Evolutionary conservation across 2,329 filamentous ascomycete genomes (phyloP).

Genomic region (Penicillium sp.): DNA sequence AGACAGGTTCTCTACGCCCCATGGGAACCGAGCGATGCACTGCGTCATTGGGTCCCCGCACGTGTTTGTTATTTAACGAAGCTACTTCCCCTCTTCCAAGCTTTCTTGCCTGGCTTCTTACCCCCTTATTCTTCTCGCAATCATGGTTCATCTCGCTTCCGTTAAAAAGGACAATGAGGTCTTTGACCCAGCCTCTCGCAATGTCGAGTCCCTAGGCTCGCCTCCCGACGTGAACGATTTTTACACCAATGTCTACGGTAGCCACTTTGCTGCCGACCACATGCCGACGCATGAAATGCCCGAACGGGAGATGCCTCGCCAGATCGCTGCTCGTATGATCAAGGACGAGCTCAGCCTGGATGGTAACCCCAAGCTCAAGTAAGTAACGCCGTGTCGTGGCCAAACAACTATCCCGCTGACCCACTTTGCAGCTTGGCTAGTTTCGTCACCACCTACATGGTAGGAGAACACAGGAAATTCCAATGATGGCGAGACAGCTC

Average conservation of each 20-base stretch:
- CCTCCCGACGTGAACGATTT: slow-evolving; percentile 47
- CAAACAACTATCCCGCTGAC: slow-evolving; percentile 2
- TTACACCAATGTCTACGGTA: slow-evolving; percentile 83
- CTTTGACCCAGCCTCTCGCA: slow-evolving; percentile 35
- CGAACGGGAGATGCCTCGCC: slow-evolving; percentile 82
- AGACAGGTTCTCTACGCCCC: not conserved
- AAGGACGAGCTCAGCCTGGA: slow-evolving; percentile 91
- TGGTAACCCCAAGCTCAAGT: slow-evolving; percentile 77
- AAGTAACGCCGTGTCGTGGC: slow-evolving; percentile 11
- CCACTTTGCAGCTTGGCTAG: slow-evolving; percentile 66
- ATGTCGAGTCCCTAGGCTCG: slow-evolving; percentile 46
- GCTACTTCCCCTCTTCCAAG: not conserved
- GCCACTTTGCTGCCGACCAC: slow-evolving; percentile 75
- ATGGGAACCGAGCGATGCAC: not conserved
- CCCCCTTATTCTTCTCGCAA: slow-evolving; percentile 5
- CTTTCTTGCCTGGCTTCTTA: not conserved
- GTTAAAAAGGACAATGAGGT: slow-evolving; percentile 40
- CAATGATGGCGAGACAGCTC: not conserved
- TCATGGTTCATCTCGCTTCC: slow-evolving; percentile 45
- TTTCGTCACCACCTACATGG: slow-evolving; percentile 97
- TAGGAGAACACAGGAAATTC: slow-evolving; percentile 37
- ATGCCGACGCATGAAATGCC: slow-evolving; percentile 84
- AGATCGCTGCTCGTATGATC: slow-evolving; percentile 95
- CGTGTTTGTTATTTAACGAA: not conserved
- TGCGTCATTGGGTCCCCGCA: slow-evolving; percentile 13